These are phyloP conservation scores for Botryosphaeria dothidea DNA, from an alignment of 2,329 filamentous ascomycete genomes.

Conservation along the genomic window DNA sequence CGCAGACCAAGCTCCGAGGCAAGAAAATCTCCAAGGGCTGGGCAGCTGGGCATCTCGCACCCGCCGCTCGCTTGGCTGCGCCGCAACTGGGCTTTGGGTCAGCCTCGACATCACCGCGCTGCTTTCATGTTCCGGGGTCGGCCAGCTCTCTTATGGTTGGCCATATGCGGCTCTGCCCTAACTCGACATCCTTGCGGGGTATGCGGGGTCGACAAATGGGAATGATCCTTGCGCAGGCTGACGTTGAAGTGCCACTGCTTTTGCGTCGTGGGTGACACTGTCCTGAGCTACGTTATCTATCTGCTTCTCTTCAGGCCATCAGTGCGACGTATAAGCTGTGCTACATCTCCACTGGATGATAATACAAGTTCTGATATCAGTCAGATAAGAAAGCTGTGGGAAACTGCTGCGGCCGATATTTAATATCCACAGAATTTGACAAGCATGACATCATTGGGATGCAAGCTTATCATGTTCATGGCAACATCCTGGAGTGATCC, in stretches of 20 bases:
- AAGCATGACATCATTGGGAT: no score
- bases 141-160: neutral
- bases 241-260: neutral
- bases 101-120: neutral
- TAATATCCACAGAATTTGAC: no score
- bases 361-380: no score
- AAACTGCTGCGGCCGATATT: no score
- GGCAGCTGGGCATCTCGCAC: neutral
- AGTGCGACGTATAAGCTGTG: neutral
- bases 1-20: constrained; percentile 9
- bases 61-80: neutral
- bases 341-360: neutral
- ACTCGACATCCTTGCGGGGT: neutral
- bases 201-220: neutral
- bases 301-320: neutral
- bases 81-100: constrained; percentile 1
- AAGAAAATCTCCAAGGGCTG: constrained; percentile 4
- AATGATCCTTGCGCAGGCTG: neutral
- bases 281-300: neutral
- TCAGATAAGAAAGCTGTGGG: no score
- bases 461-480: no score
- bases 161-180: neutral
- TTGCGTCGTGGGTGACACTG: neutral
- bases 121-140: neutral
- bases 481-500: no score